Evolutionary conservation across 2,329 filamentous ascomycete species (phyloP).

Genomic region (Cladosporium cucumerinum): DNA sequence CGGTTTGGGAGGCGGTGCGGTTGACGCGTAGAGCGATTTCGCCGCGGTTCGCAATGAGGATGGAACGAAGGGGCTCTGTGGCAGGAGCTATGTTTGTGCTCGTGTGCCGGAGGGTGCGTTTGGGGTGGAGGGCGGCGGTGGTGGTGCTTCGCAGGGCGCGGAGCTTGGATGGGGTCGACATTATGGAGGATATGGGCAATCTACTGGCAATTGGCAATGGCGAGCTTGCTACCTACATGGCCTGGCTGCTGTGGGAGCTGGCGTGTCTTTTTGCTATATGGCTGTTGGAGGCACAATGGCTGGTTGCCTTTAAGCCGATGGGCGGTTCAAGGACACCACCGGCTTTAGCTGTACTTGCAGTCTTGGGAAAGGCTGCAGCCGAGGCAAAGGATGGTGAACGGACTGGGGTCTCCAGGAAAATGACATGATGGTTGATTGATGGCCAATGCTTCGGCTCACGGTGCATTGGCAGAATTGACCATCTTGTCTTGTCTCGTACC

Average conservation of each 20-base stretch:
- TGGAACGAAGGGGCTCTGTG: constrained; percentile 52
- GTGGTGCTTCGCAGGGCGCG: constrained; percentile 23
- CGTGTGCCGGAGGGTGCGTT: constrained; percentile 20
- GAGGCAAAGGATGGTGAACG: background rate
- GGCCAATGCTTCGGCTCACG: background rate
- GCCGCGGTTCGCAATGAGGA: constrained; percentile 93
- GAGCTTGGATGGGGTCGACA: constrained; percentile 25
- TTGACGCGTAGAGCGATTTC: constrained; percentile 95
- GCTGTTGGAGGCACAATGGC: background rate
- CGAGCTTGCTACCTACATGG: constrained; percentile 11
- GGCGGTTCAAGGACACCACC: background rate
- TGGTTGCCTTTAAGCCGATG: constrained; percentile 1
- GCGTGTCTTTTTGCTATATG: constrained; percentile 2
- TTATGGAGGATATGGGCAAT: constrained; percentile 5
- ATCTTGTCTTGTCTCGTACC: no score
- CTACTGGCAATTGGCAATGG: background rate
- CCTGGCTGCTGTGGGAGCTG: background rate
- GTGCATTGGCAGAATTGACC: background rate
- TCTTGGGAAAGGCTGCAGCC: background rate
- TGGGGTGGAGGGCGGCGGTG: constrained; percentile 19
- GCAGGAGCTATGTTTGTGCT: constrained; percentile 16
- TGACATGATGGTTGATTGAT: background rate
- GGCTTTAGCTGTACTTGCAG: background rate
- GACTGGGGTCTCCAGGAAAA: background rate
- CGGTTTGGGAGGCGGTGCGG: constrained; percentile 79